These are phyloP conservation scores for Galerina marginata DNA, from an alignment of 768 basidiomycete genomes.

Conservation along the genomic window DNA sequence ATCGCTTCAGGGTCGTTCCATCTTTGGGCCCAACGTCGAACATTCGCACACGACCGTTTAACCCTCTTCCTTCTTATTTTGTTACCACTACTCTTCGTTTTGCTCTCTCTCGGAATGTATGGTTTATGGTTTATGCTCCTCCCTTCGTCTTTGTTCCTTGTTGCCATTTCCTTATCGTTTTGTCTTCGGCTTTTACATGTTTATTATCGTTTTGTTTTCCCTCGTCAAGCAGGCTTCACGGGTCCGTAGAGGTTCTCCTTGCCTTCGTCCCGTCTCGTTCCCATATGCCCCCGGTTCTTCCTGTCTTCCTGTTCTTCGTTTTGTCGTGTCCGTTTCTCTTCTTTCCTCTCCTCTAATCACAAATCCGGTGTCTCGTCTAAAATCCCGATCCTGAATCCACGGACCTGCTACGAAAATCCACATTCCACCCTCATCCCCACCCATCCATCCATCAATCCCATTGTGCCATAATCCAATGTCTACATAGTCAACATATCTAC, in stretches of 20 bases:
- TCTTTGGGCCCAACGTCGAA: neutral
- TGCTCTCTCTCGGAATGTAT: conserved; percentile 21
- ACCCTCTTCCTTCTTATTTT: conserved; percentile 5
- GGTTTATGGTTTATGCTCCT: conserved; percentile 7
- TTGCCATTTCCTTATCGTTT: conserved; percentile 8
- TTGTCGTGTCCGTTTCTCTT: neutral
- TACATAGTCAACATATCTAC: conserved; percentile 10
- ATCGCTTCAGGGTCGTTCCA: neutral
- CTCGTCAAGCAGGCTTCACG: neutral
- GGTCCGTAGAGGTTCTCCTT: neutral
- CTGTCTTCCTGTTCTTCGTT: neutral
- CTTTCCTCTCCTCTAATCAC: neutral
- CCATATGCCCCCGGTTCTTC: neutral
- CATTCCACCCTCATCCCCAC: conserved; percentile 10
- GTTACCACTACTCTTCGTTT: conserved; percentile 5
- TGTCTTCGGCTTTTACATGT: neutral
- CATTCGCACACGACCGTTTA: conserved; percentile 3
- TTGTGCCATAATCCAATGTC: conserved; percentile 16
- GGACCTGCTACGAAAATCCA: conserved; percentile 5
- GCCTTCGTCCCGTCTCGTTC: conserved; percentile 12
- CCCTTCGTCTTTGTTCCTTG: conserved; percentile 2
- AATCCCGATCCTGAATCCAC: neutral
- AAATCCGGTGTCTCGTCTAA: neutral
- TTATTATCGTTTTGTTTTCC: neutral
- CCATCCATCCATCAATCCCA: conserved; percentile 11